phyloP scores from a whole-genome alignment of 768 basidiomycete species.

The Lactarius sanguifluus region DNA sequence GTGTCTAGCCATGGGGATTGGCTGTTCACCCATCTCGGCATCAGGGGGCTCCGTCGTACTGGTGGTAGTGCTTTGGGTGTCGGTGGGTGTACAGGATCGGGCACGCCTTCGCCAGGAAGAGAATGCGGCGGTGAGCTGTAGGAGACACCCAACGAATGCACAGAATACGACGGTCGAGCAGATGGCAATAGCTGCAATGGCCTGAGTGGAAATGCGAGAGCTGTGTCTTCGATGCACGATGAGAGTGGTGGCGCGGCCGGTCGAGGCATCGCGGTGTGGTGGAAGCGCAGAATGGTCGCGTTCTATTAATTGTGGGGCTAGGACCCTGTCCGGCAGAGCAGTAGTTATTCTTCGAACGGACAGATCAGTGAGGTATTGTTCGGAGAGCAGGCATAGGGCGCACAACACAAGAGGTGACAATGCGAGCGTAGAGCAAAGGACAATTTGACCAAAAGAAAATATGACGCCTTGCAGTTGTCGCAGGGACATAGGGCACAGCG shows the following conservation, averaged over 20 bases:
- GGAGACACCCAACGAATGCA: slow-evolving; percentile 12
- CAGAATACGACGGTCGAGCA: slow-evolving; percentile 9
- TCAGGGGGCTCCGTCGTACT: slow-evolving; percentile 1
- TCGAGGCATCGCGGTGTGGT: no score
- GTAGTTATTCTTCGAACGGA: slow-evolving; percentile 2
- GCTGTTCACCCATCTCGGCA: slow-evolving; percentile 3
- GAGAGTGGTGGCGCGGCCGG: background rate
- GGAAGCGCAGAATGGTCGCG: background rate
- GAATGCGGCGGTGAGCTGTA: slow-evolving; percentile 2
- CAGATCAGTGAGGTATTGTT: background rate
- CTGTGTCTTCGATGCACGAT: background rate
- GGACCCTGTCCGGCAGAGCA: background rate
- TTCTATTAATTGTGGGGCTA: background rate
- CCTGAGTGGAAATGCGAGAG: slow-evolving; percentile 11
- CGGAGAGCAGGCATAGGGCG: background rate
- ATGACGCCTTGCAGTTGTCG: slow-evolving; percentile 2
- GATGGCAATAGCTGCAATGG: slow-evolving; percentile 12
- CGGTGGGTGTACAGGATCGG: background rate
- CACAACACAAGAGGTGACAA: slow-evolving; percentile 11
- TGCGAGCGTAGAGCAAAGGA: slow-evolving; percentile 4
- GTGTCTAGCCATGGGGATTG: background rate
- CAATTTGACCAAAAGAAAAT: background rate
- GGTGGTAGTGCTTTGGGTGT: background rate
- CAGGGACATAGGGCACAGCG: slow-evolving; percentile 20
- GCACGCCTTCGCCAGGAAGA: background rate